These are phyloP conservation scores for Bryum argenteum DNA, from an alignment of 225 moss, liverwort and hornwort genomes.

Conservation along the genomic window DNA sequence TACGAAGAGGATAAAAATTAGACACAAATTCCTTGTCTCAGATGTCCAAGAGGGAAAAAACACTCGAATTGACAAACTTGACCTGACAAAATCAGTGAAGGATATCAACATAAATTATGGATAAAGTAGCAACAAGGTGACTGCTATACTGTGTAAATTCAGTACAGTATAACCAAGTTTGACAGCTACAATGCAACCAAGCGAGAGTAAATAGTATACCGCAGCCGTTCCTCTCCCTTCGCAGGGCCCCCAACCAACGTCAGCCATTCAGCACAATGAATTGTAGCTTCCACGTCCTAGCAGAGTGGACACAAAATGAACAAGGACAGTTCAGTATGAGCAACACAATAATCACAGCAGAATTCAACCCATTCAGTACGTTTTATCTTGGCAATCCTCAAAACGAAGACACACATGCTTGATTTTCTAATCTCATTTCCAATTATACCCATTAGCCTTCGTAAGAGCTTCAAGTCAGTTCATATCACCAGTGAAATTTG, in stretches of 20 bases:
- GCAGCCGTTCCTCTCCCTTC: slow-evolving; percentile 79
- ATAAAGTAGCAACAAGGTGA: slow-evolving; percentile 13
- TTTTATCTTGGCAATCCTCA: neutral
- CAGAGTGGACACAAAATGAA: slow-evolving; percentile 21
- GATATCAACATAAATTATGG: neutral
- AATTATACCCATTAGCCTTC: too few species aligned
- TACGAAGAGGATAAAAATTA: neutral
- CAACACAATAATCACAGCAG: slow-evolving; percentile 5
- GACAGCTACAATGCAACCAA: slow-evolving; percentile 3
- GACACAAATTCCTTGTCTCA: slow-evolving; percentile 5
- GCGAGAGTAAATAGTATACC: slow-evolving; percentile 50
- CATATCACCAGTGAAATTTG: neutral
- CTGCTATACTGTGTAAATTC: slow-evolving; percentile 1
- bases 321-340: slow-evolving; percentile 19
- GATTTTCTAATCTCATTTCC: too few species aligned
- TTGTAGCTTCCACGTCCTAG: slow-evolving; percentile 95
- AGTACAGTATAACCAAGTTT: slow-evolving; percentile 8
- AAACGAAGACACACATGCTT: slow-evolving; percentile 2
- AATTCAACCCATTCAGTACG: neutral
- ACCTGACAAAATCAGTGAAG: neutral
- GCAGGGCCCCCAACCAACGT: slow-evolving; percentile 92
- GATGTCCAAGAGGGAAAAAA: neutral
- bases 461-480: slow-evolving; percentile 12
- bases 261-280: slow-evolving; percentile 99
- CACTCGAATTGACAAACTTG: slow-evolving; percentile 10